A percentile compares a stretch with the other conserved stretches of the same genome.
These are phyloP conservation scores for Psilocybe sp. DNA, from an alignment of 768 basidiomycete species.

Conservation along the genomic window DNA sequence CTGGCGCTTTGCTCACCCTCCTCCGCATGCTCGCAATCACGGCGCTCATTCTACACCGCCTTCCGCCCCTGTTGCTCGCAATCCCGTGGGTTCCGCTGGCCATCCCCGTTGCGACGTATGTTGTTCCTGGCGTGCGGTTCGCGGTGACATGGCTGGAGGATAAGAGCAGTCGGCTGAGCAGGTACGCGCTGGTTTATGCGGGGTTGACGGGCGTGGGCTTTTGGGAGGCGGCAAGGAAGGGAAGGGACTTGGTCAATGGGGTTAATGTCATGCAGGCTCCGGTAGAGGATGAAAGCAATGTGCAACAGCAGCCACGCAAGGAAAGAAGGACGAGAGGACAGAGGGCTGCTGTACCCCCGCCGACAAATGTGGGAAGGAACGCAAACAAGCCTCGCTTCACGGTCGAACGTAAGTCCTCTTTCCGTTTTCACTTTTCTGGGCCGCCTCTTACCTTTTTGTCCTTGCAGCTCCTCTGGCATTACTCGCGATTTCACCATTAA, in stretches of 20 bases:
- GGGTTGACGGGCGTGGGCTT: slow-evolving; percentile 77
- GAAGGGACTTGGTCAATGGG: slow-evolving; percentile 39
- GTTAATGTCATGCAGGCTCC: slow-evolving; percentile 16
- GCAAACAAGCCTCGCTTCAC: slow-evolving; percentile 45
- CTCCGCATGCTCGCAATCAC: slow-evolving; percentile 58
- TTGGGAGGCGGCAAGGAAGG: slow-evolving; percentile 50
- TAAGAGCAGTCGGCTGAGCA: slow-evolving; percentile 55
- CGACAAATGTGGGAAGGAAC: slow-evolving; percentile 7
- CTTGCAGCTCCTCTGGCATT: slow-evolving; percentile 60
- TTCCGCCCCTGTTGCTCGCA: slow-evolving; percentile 47
- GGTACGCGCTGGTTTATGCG: slow-evolving; percentile 63
- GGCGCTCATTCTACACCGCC: slow-evolving; percentile 47
- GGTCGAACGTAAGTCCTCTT: slow-evolving; percentile 50
- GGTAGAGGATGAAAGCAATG: slow-evolving; percentile 9
- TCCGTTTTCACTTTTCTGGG: background rate
- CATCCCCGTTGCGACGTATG: slow-evolving; percentile 43
- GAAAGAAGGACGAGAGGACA: background rate
- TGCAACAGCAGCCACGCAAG: slow-evolving; percentile 20
- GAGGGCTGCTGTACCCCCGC: slow-evolving; percentile 3
- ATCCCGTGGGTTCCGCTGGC: slow-evolving; percentile 24
- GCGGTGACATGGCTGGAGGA: slow-evolving; percentile 50
- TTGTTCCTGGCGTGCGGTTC: slow-evolving; percentile 41
- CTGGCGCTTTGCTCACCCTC: slow-evolving; percentile 72
- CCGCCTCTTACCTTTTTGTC: background rate
- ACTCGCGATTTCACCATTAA: slow-evolving; percentile 74